Percentiles rank a stretch among this genome's conserved stretches.
phyloP scores from a whole-genome alignment of 2,329 filamentous ascomycete genomes.

The Scytalidium lignicola region DNA sequence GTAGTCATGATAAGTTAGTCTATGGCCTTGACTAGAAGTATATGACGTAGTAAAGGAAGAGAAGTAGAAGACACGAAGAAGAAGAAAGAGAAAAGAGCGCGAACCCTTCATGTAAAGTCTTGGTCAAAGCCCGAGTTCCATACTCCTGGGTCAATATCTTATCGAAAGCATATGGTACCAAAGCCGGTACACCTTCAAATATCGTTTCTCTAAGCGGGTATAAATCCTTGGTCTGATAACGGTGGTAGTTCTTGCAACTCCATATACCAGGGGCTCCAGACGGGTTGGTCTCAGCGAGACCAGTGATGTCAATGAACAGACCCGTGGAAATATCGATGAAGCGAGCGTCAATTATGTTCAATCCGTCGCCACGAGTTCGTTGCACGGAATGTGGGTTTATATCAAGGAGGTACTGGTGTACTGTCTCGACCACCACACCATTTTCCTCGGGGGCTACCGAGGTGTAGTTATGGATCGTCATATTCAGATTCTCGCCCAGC shows the following conservation, averaged over 20 bases:
- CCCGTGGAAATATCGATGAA: conserved; percentile 76
- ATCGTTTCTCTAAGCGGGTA: conserved; percentile 69
- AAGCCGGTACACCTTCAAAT: conserved; percentile 69
- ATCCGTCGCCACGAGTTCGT: conserved; percentile 57
- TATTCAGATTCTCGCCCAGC: conserved; percentile 63
- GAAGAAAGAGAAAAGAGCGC: conserved; percentile 21
- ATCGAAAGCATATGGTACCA: conserved; percentile 65
- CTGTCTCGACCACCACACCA: conserved; percentile 32
- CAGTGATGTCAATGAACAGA: conserved; percentile 81
- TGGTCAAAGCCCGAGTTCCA: conserved; percentile 51
- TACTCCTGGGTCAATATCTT: conserved; percentile 63
- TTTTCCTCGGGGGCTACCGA: conserved; percentile 37
- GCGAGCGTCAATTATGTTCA: conserved; percentile 77
- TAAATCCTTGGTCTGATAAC: conserved; percentile 64
- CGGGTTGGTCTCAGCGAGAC: conserved; percentile 62
- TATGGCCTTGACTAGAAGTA: too few relatives aligned
- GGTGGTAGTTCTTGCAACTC: conserved; percentile 77
- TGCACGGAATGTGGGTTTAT: conserved; percentile 67
- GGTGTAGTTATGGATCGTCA: conserved; percentile 44
- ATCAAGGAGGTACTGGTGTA: conserved; percentile 63
- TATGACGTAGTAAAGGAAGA: conserved; percentile 12
- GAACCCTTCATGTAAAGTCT: conserved; percentile 58
- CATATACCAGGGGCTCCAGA: conserved; percentile 57
- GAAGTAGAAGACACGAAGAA: too few relatives aligned
- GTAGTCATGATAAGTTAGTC: conserved; percentile 1